A percentile compares a stretch with the other conserved stretches of the same genome.
Conservation (phyloP, 306 rosid species). For the Erythrophleum fordii region DNA sequence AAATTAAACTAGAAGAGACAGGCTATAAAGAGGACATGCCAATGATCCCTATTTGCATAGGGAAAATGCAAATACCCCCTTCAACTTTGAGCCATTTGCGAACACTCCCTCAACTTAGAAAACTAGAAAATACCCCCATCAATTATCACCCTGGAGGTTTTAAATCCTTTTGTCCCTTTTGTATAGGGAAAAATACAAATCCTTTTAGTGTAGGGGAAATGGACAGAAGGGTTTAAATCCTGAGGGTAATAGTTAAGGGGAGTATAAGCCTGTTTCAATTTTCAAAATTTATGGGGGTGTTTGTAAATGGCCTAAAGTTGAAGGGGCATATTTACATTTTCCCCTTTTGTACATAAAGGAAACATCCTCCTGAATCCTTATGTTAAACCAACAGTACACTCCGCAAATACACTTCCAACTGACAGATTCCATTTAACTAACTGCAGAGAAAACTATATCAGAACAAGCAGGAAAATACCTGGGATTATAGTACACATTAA, state of each 20-base stretch:
- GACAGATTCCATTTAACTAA: not conserved
- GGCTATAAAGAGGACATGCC: not conserved
- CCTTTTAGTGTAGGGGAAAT: too few species aligned
- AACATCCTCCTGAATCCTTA: not conserved
- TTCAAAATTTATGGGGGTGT: too few species aligned
- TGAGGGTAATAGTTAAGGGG: too few species aligned
- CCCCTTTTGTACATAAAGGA: not conserved
- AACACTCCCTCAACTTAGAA: not conserved
- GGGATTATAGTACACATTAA: constrained; percentile 74
- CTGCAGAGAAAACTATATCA: not conserved
- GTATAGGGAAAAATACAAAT: too few species aligned
- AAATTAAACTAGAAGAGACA: not conserved
- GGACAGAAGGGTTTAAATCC: too few species aligned
- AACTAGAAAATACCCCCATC: too few species aligned
- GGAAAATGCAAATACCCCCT: not conserved
- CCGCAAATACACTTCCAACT: not conserved
- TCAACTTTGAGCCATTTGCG: not conserved
- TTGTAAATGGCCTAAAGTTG: too few species aligned
- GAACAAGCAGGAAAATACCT: constrained; percentile 53
- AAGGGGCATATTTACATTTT: too few species aligned
- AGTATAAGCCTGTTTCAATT: too few species aligned
- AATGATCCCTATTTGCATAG: not conserved
- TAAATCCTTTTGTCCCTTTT: too few species aligned
- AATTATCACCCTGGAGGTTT: too few species aligned
- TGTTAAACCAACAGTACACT: constrained; percentile 8